Base-by-base conservation (phyloP, 495 filamentous ascomycete species). In the Platismatia glauca region DNA sequence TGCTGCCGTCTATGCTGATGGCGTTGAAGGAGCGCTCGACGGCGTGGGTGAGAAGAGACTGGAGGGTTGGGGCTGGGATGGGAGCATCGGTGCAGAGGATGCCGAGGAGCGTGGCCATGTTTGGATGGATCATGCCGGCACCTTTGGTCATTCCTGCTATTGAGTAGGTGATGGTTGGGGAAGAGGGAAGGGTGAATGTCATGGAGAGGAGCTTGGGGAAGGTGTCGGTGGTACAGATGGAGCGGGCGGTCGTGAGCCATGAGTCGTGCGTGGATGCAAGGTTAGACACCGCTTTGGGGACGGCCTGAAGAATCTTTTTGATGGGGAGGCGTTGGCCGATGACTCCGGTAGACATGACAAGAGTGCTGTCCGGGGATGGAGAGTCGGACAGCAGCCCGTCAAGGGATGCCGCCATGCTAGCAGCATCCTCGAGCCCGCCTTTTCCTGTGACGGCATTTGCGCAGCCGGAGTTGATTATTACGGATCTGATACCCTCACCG, bases 81-180 rank as follows among this genome's bases (percentile, higher is more conserved):
- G 91, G 87, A 0, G 88, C 95, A 68, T 99, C 94, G 34, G 94
- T 99, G 71, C 90, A 92, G 70, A 97, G 83, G 60, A 97, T 89
- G 55, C 89, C 93, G 35, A 99, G 84, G 44, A 99, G 82, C 0
- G 94, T 99, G 50, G 91, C 94, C 93, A 98, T 96, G 78, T 99
- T 97, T 27, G 94, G 94, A 75, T 97, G 93, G 71, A 99, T 99
- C 94, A 99, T 99, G 68, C 94, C 94, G 18, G 94, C 95, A 53
- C 94, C 94, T 76, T 99, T 99, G 64, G 95, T 96, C 84, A 96
- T 96, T 56, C 94, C 94, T 33, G 89, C 91, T 33, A 99, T 87
- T 67, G 81, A 78, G 77, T 97, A 99, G 71, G 82, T 81, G 46
- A 81, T 84, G 12, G 77, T 76, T 4, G 88, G 85, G 12, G 89